phyloP scores from a whole-genome alignment of 1,284 basidiomycete genomes.

The Blastosporella zonata region DNA sequence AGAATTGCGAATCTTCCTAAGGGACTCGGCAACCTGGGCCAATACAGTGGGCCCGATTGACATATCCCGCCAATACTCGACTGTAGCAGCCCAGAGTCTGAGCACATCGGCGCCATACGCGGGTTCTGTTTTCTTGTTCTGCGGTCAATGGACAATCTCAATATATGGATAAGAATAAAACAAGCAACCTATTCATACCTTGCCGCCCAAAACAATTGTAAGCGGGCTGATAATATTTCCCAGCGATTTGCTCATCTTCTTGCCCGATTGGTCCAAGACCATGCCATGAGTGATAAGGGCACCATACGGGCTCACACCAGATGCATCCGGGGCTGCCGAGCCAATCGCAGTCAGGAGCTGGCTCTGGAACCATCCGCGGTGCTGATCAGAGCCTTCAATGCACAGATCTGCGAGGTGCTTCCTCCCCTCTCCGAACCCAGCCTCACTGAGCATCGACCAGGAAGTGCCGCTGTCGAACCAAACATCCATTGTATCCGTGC shows the following conservation, averaged over 20 bases:
- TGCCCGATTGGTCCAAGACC: slow-evolving; percentile 87
- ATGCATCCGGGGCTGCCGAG: slow-evolving; percentile 32
- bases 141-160: slow-evolving; percentile 1
- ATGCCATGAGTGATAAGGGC: slow-evolving; percentile 95
- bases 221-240: slow-evolving; percentile 92
- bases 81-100: slow-evolving; percentile 89
- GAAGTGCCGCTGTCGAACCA: slow-evolving; percentile 99
- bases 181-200: slow-evolving; percentile 46
- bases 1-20: slow-evolving; percentile 88
- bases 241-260: slow-evolving; percentile 98
- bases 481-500: slow-evolving; percentile 96
- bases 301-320: slow-evolving; percentile 65
- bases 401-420: slow-evolving; percentile 78
- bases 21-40: slow-evolving; percentile 71
- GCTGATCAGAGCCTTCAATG: slow-evolving; percentile 96
- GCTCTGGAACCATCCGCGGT: slow-evolving; percentile 99
- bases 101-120: slow-evolving; percentile 87
- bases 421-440: slow-evolving; percentile 32
- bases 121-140: slow-evolving; percentile 71
- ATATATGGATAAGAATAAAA: background rate
- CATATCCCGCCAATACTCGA: slow-evolving; percentile 89
- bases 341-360: slow-evolving; percentile 85
- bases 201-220: slow-evolving; percentile 76
- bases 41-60: slow-evolving; percentile 82
- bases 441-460: slow-evolving; percentile 77